Evolutionary conservation across 768 basidiomycete genomes (phyloP), one percentile per base, ranked within the genome.

Genomic region (Tulasnella sp.): DNA sequence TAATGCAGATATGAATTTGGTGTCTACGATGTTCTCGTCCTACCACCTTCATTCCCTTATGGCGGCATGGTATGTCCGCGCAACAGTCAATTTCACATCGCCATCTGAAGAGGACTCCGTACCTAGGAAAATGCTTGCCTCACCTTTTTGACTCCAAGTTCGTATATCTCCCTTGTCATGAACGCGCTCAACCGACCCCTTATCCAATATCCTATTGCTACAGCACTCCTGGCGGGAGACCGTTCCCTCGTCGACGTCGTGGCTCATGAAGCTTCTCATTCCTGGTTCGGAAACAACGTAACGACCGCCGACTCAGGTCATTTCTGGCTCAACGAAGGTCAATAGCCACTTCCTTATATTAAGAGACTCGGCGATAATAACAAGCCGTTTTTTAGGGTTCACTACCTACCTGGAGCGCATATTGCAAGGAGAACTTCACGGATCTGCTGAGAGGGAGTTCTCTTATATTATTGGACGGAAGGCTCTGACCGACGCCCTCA

Each of bases 41-140:
- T 98, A 4, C 97, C 97, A 0, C 93, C 95, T 18, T 93, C 94
- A 0, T 98, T 98, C 89, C 97, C 96, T 0, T 97, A 94, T 85
- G 96, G 96, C 76, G 96, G 95, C 81, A 93, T 94, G 94, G 93
- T 92, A 81, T 83, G 89, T 85, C 7, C 69, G 7, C 42, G 42
- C 9, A 22, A 37, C 31, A 20, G 24, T 34, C 37, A 64, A 0
- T 42, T 54, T 46, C 20, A 44, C 2, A 64, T 44, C 28, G 40
- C 50, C 20, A 20, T 31, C 75, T 34, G 42, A 28, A 31, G 34
- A 7, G 8, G 8, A n/a, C 8, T 48, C 12, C 60, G 77, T 42
- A 34, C 64, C 3, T 81, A 94, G 95, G 96, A 97, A 90, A 96
- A 97, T 83, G 91, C 94, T 0, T 96, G 95, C 84, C 85, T 96